Evolutionary conservation across 495 filamentous ascomycete genomes (phyloP).

Genomic region (Xylaria telfairii): DNA sequence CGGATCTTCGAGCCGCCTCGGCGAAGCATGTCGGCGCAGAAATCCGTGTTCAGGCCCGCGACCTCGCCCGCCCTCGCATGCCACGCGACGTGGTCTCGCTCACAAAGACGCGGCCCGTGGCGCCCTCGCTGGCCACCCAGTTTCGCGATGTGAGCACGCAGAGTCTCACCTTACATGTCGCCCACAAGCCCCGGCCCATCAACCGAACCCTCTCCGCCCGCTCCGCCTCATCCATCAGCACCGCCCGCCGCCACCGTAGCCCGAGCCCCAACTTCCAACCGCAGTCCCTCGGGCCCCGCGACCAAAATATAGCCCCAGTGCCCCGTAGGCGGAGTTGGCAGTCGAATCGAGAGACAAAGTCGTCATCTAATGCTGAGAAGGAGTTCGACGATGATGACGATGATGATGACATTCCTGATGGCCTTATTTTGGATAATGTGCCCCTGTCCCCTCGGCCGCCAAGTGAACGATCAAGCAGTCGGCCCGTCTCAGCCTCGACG

Average conservation of each 20-base stretch:
- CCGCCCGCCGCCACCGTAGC: constrained; percentile 42
- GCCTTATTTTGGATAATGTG: constrained; percentile 90
- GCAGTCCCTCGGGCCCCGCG: constrained; percentile 46
- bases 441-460: constrained; percentile 88
- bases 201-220: constrained; percentile 45
- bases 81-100: constrained; percentile 31
- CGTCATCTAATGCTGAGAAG: constrained; percentile 81
- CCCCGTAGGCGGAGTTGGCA: constrained; percentile 73
- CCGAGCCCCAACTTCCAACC: constrained; percentile 46
- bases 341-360: constrained; percentile 68
- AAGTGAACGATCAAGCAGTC: constrained; percentile 64
- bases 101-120: constrained; percentile 28
- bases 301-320: constrained; percentile 50
- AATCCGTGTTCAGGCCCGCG: constrained; percentile 34
- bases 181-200: constrained; percentile 39
- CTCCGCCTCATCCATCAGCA: constrained; percentile 38
- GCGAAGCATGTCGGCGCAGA: constrained; percentile 42
- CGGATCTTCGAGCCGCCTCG: constrained; percentile 48
- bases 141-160: constrained; percentile 38
- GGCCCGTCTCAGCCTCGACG: constrained; percentile 53
- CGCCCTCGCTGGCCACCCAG: constrained; percentile 30
- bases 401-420: constrained; percentile 84
- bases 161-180: constrained; percentile 33
- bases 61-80: constrained; percentile 33
- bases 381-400: constrained; percentile 85